A percentile compares a stretch with the other conserved stretches of the same genome.
Evolutionary conservation across 345 rosid genomes (phyloP).

Genomic region (Eucalyptus polybractea): DNA sequence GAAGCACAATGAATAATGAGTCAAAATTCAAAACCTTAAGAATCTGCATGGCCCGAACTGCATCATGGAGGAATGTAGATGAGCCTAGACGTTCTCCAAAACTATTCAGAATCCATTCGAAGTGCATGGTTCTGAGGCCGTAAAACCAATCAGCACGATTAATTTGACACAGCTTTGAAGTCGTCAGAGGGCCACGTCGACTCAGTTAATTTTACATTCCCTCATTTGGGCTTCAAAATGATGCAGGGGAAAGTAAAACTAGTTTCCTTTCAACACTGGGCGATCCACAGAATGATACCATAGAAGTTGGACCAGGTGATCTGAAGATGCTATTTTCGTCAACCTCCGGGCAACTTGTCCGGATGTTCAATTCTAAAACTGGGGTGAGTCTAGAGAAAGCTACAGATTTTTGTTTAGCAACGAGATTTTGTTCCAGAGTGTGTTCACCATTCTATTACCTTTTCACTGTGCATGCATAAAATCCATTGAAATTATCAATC

Average conservation of each 20-base stretch:
- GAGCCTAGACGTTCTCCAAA: not conserved
- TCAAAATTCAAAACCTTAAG: not conserved
- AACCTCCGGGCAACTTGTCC: conserved; percentile 56
- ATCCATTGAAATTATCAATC: not conserved
- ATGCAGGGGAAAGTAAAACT: conserved; percentile 17
- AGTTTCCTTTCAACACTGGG: not conserved
- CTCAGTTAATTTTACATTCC: not conserved
- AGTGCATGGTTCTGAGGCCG: not conserved
- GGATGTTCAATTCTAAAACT: conserved; percentile 54
- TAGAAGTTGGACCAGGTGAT: conserved; percentile 72
- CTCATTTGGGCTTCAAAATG: not conserved
- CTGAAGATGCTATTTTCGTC: conserved; percentile 56
- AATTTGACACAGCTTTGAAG: not conserved
- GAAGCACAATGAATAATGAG: not conserved
- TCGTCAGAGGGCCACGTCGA: not conserved
- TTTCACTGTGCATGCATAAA: not conserved
- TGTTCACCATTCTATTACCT: not conserved
- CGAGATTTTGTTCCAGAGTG: not conserved
- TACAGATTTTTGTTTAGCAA: not conserved
- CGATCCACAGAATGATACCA: conserved; percentile 10
- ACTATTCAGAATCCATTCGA: not conserved
- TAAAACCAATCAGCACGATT: not conserved
- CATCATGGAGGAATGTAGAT: not conserved
- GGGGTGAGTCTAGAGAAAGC: conserved; percentile 28
- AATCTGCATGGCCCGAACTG: not conserved